Evolutionary conservation across 2,329 filamentous ascomycete species (phyloP).

Genomic region (Xylariaceae sp.): DNA sequence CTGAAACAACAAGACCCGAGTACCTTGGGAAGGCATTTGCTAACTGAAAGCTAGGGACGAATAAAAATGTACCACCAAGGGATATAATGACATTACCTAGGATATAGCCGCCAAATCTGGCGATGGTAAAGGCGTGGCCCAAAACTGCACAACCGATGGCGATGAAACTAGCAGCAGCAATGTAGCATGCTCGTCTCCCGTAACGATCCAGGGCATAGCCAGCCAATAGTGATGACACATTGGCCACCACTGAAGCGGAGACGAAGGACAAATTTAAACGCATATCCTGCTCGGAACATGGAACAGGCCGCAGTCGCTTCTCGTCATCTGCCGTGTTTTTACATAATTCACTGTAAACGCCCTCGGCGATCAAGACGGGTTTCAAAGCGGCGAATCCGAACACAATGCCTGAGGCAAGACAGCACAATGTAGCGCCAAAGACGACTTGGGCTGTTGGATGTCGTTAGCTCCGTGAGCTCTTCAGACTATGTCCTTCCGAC

Average conservation of each 20-base stretch:
- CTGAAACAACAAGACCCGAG: conserved; percentile 54
- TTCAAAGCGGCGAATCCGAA: conserved; percentile 63
- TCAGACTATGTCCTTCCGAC: neutral
- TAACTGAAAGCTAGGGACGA: conserved; percentile 59
- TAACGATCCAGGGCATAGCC: conserved; percentile 62
- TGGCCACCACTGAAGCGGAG: conserved; percentile 60
- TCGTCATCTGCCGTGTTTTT: conserved; percentile 39
- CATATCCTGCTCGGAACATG: conserved; percentile 49
- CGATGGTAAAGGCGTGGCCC: conserved; percentile 49
- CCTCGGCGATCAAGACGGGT: conserved; percentile 53
- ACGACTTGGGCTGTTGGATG: conserved; percentile 50
- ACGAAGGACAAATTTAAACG: conserved; percentile 66
- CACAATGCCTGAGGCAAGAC: conserved; percentile 58
- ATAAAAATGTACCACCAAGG: conserved; percentile 57
- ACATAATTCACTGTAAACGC: conserved; percentile 51
- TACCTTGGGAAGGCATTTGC: conserved; percentile 58
- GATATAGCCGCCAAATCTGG: conserved; percentile 54
- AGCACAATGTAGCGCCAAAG: conserved; percentile 59
- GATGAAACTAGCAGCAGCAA: conserved; percentile 55
- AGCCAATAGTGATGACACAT: conserved; percentile 60
- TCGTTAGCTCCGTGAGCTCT: neutral
- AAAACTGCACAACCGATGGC: conserved; percentile 54
- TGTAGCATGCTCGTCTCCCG: conserved; percentile 57
- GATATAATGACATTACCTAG: conserved; percentile 55
- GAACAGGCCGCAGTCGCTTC: conserved; percentile 24